Base-by-base conservation (phyloP, 2,329 filamentous ascomycete genomes). In the Aspergillus eucalypticola region DNA sequence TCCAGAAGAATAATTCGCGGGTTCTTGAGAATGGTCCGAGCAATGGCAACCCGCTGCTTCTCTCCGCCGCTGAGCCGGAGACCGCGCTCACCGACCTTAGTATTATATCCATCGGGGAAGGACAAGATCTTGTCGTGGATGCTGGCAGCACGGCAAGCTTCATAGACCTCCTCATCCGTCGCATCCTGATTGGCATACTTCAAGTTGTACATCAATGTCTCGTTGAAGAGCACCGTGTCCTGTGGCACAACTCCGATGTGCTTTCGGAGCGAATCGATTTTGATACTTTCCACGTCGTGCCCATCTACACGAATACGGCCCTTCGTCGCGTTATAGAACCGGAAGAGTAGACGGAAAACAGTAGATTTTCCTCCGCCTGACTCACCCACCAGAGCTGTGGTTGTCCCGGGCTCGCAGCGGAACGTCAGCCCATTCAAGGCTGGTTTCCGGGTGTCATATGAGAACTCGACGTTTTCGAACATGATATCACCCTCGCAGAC, bases 351-450 rank as follows among this genome's bases (percentile, higher is more conserved):
- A 54, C 95, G 90, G 81, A 99, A 97, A 25, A 99, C 86, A 0
- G 95, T 99, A 2, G 94, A 98, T 76, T 99, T 99, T 66, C 95
- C 95, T 60, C 95, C 95, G 49, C 95, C 95, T 32, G 94, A 98
- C 75, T 98, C 94, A 64, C 95, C 95, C 17, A 99, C 95, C 65
- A 99, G 88, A 0, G 95, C 95, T 5, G 94, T 99, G 0, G 93
- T 98, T 0, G 92, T 97, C 55, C 95, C 95, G 2, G 95, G 93
- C 17, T 82, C 80, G 75, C 93, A 97, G 64, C 89, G 88, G 76
- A 99, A 98, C 64, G 86, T 89, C 52, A 99, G 83, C 49, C 92
- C 88, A 64, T 90, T 88, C 63, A 99, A 79, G 1, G 95, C 95
- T 6, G 92, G 89, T 73, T 92, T 93, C 56, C 92, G 90, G 57